Base-by-base conservation (phyloP, 768 basidiomycete genomes). In the Lactarius akahatsu region DNA sequence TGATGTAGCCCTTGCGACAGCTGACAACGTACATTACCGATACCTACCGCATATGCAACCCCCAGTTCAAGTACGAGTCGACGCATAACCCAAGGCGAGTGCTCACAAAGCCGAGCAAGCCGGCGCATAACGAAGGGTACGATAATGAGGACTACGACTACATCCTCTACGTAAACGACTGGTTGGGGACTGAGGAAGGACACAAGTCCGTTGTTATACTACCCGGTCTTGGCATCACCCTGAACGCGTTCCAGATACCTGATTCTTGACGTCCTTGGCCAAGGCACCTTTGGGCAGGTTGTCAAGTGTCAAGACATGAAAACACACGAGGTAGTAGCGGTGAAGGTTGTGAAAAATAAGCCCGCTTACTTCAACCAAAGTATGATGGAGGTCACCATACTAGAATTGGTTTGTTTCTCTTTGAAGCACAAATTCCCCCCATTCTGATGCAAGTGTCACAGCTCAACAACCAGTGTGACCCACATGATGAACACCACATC, bases 301-400 rank as follows among this genome's bases (percentile, higher is more conserved):
- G 97, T 98, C 72, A 99, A 99, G 77, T 99, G 97, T 75, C 97
- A 98, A 77, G 98, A 99, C 75, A 96, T 98, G 90, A 94, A 96
- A 80, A 97, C 94, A 36, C 95, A 98, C 77, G 96, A 98, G 75
- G 93, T 98, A 62, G 94, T 97, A 54, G 97, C 97, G 28, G 97
- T 99, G 68, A 99, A 98, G 78, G 97, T 99, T 9, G 94, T 99
- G 71, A 99, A 99, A 82, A 99, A 99, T 78, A 99, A 98, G 78
- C 97, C 96, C 6, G 97, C 97, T 0, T 99, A 99, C 80, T 95
- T 97, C 78, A 98, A 98, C 75, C 97, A 99, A 79, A 94, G 91
- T 77, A 98, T 97, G 92, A 99, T 99, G 97, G 97, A 99, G 78
- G 96, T 98, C 32, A 97, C 95, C 1, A 98, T 99, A 68, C 81